A percentile compares a stretch with the other conserved stretches of the same genome.
Evolutionary conservation across 768 basidiomycete genomes (phyloP).

Genomic region (Gymnopilus junonius): DNA sequence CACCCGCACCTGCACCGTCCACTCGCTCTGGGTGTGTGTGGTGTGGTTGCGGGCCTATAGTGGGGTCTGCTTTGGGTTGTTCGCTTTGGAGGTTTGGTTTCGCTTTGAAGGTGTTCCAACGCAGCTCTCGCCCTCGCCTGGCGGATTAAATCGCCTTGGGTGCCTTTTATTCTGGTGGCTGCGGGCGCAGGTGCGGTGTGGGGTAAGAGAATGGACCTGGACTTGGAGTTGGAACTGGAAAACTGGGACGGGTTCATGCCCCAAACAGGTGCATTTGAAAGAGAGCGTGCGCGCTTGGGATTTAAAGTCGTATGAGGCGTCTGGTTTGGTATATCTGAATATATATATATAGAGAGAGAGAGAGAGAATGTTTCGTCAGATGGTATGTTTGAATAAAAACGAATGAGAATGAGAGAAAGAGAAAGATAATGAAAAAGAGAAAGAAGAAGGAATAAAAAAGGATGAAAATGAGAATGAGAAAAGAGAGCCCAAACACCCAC

Average conservation of each 20-base stretch:
- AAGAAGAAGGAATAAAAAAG: neutral
- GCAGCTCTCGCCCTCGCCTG: neutral
- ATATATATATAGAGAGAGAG: neutral
- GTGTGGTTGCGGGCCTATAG: no score
- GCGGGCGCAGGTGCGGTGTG: neutral
- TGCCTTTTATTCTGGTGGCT: constrained; percentile 5
- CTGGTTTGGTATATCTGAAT: neutral
- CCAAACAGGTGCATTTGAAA: constrained; percentile 17
- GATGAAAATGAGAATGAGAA: neutral
- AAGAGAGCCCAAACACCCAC: constrained; percentile 31
- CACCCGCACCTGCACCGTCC: neutral
- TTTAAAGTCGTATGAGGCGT: constrained; percentile 3
- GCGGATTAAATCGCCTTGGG: constrained; percentile 14
- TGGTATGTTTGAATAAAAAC: no score
- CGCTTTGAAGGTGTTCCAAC: no score
- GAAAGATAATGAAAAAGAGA: neutral
- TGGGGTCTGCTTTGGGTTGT: no score
- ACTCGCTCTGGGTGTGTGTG: no score
- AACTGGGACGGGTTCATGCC: neutral
- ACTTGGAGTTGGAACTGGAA: neutral
- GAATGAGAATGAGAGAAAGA: no score
- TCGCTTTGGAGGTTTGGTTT: no score
- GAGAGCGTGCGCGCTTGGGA: constrained; percentile 2
- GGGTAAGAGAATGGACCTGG: neutral
- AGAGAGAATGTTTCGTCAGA: no score